These are phyloP conservation scores for Raffaelea deltoideospora DNA, from an alignment of 2,329 filamentous ascomycete species.

Conservation along the genomic window DNA sequence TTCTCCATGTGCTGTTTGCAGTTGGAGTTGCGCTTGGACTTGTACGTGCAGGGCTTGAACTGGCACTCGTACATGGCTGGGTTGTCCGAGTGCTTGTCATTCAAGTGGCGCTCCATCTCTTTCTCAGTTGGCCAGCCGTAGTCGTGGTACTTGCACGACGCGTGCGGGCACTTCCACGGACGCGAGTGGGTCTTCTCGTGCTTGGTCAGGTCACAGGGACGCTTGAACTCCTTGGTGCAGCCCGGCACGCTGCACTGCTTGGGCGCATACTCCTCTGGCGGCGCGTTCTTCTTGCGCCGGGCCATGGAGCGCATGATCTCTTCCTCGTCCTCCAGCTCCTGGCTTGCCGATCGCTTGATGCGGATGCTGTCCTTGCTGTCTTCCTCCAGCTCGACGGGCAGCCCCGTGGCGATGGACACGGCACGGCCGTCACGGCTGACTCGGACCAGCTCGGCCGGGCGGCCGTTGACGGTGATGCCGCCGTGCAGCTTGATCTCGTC, in stretches of 20 bases:
- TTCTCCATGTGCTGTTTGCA: slow-evolving; percentile 99
- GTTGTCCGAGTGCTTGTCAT: slow-evolving; percentile 79
- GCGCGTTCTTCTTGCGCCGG: slow-evolving; percentile 83
- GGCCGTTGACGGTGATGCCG: slow-evolving; percentile 67
- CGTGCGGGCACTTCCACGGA: slow-evolving; percentile 79
- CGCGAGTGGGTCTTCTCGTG: slow-evolving; percentile 96
- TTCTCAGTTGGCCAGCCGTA: slow-evolving; percentile 96
- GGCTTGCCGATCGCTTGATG: slow-evolving; percentile 51
- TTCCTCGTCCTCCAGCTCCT: slow-evolving; percentile 64
- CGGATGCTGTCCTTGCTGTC: slow-evolving; percentile 31
- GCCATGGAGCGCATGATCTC: slow-evolving; percentile 86
- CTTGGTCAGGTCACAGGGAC: slow-evolving; percentile 94
- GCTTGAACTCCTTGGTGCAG: slow-evolving; percentile 87
- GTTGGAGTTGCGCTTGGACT: slow-evolving; percentile 90
- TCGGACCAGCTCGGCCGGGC: slow-evolving; percentile 70
- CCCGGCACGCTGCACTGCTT: slow-evolving; percentile 60
- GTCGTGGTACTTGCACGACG: slow-evolving; percentile 76
- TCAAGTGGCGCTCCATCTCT: slow-evolving; percentile 88
- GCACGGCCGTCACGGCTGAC: slow-evolving; percentile 66
- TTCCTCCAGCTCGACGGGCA: slow-evolving; percentile 42
- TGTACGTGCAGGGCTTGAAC: slow-evolving; percentile 75
- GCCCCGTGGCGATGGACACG: slow-evolving; percentile 60
- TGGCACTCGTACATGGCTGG: slow-evolving; percentile 74
- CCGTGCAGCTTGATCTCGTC: slow-evolving; percentile 71
- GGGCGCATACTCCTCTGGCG: slow-evolving; percentile 65